phyloP scores from a whole-genome alignment of 2,329 filamentous ascomycete genomes.

The Colletotrichum sp. region DNA sequence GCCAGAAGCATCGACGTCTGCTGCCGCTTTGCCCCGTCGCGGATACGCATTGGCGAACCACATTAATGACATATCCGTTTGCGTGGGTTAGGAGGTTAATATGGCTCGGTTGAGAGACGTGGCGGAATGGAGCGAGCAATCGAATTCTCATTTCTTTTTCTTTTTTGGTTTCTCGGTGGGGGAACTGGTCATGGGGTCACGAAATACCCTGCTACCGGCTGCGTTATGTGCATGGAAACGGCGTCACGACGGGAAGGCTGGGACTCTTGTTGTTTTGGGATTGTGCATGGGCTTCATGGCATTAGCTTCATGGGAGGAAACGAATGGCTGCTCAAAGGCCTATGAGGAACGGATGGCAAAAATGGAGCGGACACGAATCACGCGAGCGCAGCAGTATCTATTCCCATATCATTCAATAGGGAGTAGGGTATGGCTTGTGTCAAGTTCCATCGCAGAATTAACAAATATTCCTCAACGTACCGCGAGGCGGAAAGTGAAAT shows the following conservation, averaged over 20 bases:
- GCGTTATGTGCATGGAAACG: conserved; percentile 18
- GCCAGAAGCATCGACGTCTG: neutral
- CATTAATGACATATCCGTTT: neutral
- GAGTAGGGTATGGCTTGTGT: neutral
- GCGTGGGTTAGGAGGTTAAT: neutral
- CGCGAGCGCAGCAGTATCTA: conserved; percentile 1
- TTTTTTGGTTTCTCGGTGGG: neutral
- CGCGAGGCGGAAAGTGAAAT: neutral
- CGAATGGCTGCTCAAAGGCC: neutral
- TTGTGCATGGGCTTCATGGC: neutral
- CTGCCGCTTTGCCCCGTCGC: neutral
- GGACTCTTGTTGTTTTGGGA: neutral
- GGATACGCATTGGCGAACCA: neutral
- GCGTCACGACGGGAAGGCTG: conserved; percentile 2
- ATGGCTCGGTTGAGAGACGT: neutral
- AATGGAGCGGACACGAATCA: neutral
- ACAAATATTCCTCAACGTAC: neutral
- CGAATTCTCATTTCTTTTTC: neutral
- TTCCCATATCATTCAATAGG: neutral
- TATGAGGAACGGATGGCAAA: neutral
- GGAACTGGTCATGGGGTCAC: neutral
- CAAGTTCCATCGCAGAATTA: neutral
- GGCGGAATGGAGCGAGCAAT: neutral
- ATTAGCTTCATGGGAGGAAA: neutral
- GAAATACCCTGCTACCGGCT: conserved; percentile 19